Percentiles rank a stretch among this genome's conserved stretches.
Evolutionary conservation across 139 green algal genomes (phyloP).

Genomic region (Chlorella sorokiniana): DNA sequence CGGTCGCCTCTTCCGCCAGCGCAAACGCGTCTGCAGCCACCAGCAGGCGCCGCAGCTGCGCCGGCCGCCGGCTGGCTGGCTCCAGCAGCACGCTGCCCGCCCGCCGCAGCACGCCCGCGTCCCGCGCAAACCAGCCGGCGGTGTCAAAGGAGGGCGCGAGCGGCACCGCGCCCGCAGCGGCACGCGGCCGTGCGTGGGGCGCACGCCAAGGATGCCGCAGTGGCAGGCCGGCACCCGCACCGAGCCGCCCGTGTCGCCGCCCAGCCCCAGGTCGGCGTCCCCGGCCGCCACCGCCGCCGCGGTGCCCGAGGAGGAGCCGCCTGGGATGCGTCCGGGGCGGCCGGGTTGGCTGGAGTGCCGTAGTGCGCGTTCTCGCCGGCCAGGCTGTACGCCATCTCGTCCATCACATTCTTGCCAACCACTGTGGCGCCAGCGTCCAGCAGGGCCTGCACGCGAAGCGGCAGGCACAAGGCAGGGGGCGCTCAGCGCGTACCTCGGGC

Average conservation of each 20-base stretch:
- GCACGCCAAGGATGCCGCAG: conserved; percentile 87
- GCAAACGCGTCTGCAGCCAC: conserved; percentile 80
- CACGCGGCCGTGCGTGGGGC: conserved; percentile 83
- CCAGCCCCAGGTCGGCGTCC: conserved; percentile 77
- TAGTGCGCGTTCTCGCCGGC: conserved; percentile 85
- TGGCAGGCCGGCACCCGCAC: conserved; percentile 89
- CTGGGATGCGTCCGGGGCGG: conserved; percentile 81
- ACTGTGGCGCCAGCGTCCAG: conserved; percentile 74
- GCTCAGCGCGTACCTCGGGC: neutral
- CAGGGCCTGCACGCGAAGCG: conserved; percentile 51
- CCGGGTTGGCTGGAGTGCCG: conserved; percentile 86
- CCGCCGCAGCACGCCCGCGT: conserved; percentile 50
- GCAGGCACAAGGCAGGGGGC: neutral
- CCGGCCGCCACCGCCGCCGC: conserved; percentile 81
- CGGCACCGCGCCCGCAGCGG: conserved; percentile 57
- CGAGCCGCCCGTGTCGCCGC: conserved; percentile 87
- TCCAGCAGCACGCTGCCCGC: conserved; percentile 65
- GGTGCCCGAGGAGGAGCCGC: conserved; percentile 91
- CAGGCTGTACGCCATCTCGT: conserved; percentile 84
- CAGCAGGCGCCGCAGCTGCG: conserved; percentile 63
- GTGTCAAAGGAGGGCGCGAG: conserved; percentile 89
- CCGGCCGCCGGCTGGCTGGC: conserved; percentile 2
- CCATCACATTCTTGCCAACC: conserved; percentile 89
- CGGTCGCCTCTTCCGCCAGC: conserved; percentile 43
- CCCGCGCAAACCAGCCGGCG: conserved; percentile 64